phyloP scores from a whole-genome alignment of 345 rosid genomes.

The Nephelium lappaceum region DNA sequence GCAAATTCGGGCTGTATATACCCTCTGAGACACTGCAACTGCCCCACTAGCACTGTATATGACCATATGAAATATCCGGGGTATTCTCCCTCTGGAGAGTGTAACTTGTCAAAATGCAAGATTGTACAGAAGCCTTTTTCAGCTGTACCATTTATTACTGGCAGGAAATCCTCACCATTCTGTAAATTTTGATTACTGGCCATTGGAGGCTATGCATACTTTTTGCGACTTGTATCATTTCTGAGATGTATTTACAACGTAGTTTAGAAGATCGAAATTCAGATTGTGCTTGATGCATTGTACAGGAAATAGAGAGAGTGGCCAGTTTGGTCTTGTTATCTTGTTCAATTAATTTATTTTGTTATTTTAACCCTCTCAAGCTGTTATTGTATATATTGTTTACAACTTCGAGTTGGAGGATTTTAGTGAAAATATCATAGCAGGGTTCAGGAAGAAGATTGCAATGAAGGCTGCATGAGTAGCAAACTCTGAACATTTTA shows the following conservation, averaged over 20 bases:
- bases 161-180: background rate
- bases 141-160: slow-evolving; percentile 8
- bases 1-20: background rate
- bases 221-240: background rate
- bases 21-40: background rate
- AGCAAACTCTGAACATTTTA: too few species aligned
- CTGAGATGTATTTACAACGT: background rate
- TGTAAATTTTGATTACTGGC: slow-evolving; percentile 23
- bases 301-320: background rate
- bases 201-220: background rate
- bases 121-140: slow-evolving; percentile 18
- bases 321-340: background rate
- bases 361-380: too few species aligned
- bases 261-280: slow-evolving; percentile 9
- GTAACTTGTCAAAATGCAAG: background rate
- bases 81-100: background rate
- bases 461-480: background rate
- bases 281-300: background rate
- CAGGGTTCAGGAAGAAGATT: background rate
- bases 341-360: background rate
- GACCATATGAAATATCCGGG: background rate
- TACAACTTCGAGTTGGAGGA: too few species aligned
- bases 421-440: too few species aligned
- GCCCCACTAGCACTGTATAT: background rate
- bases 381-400: too few species aligned